phyloP scores from a whole-genome alignment of 441 rosid genomes.

The Aquilaria agallochum region DNA sequence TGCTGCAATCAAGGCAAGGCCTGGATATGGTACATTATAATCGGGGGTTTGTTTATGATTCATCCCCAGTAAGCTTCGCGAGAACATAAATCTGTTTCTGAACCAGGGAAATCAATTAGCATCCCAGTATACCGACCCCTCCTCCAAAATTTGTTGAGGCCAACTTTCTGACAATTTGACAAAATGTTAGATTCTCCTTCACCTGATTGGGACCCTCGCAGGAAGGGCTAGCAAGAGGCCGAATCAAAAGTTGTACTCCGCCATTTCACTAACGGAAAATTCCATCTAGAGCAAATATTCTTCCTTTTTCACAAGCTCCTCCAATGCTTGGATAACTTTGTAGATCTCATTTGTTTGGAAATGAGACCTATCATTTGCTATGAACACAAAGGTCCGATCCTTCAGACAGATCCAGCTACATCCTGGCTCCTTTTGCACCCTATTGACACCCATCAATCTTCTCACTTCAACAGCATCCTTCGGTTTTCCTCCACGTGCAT shows the following conservation, averaged over 20 bases:
- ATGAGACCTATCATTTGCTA: constrained; percentile 31
- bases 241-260: constrained; percentile 23
- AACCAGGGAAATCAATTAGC: constrained; percentile 31
- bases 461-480: constrained; percentile 40
- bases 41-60: too few species aligned
- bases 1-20: too few species aligned
- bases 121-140: constrained; percentile 27
- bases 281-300: constrained; percentile 21
- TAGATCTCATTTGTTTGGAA: constrained; percentile 26
- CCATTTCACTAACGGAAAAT: constrained; percentile 17
- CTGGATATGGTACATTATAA: too few species aligned
- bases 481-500: constrained; percentile 22
- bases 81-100: constrained; percentile 22
- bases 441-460: constrained; percentile 32
- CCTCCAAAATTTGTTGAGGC: constrained; percentile 30
- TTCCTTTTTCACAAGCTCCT: constrained; percentile 24
- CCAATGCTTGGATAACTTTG: constrained; percentile 21
- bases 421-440: constrained; percentile 33
- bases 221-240: constrained; percentile 28
- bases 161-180: constrained; percentile 30
- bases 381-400: constrained; percentile 29
- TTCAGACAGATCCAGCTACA: constrained; percentile 36
- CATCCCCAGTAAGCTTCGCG: constrained; percentile 33
- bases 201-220: constrained; percentile 25
- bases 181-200: constrained; percentile 29